These are phyloP conservation scores for Moringa oleifera DNA, from an alignment of 345 rosid species.

Conservation along the genomic window DNA sequence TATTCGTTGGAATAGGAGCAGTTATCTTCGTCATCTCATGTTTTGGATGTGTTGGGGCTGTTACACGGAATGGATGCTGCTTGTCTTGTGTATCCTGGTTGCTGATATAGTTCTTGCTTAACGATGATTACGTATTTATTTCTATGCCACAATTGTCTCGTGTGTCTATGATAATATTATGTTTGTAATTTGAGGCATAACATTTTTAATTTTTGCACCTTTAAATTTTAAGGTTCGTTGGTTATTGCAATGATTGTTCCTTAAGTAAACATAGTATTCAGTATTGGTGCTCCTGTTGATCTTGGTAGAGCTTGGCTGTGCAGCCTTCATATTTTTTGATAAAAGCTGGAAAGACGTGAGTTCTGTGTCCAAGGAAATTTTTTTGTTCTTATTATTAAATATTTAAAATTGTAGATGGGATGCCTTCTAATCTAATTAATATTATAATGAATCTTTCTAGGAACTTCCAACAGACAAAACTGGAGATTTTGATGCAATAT, in stretches of 20 bases:
- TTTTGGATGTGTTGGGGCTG: conserved; percentile 80
- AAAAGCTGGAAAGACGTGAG: conserved; percentile 84
- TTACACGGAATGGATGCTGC: conserved; percentile 86
- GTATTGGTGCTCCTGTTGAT: conserved; percentile 73
- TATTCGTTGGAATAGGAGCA: conserved; percentile 81
- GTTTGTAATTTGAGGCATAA: not conserved
- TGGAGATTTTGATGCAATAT: conserved; percentile 70
- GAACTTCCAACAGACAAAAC: conserved; percentile 81
- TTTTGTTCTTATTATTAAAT: not conserved
- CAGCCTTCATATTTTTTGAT: conserved; percentile 89
- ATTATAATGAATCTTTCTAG: conserved; percentile 26
- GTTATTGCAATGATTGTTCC: conserved; percentile 32
- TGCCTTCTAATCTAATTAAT: conserved; percentile 5
- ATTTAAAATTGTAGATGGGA: conserved; percentile 5
- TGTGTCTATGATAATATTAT: conserved; percentile 1
- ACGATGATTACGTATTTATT: not conserved
- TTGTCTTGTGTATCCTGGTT: conserved; percentile 86
- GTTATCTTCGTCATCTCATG: conserved; percentile 83
- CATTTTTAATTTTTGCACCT: too few species aligned
- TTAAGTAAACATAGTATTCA: conserved; percentile 69
- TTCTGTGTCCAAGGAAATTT: not conserved
- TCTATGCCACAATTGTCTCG: not conserved
- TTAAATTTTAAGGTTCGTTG: conserved; percentile 4
- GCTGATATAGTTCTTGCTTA: not conserved
- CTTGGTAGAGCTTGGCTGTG: conserved; percentile 82